phyloP scores from a whole-genome alignment of 176 grass and related monocot genomes.

The Carex kokanica region DNA sequence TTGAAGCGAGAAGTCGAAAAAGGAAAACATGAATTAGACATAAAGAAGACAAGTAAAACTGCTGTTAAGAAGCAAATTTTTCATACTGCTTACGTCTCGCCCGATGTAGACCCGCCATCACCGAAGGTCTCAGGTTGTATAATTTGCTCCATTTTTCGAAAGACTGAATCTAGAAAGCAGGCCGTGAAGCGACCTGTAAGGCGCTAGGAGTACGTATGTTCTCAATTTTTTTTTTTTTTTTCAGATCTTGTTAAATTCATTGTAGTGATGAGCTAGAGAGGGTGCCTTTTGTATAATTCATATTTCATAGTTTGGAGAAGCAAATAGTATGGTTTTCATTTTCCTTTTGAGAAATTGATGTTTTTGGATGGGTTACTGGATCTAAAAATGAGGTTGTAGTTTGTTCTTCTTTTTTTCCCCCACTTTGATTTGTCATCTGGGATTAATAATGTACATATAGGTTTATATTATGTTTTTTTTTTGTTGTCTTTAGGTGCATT shows the following conservation, averaged over 20 bases:
- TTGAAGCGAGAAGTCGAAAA: not conserved
- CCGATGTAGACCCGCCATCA: conserved; percentile 68
- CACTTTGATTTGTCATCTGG: not conserved
- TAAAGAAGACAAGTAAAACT: conserved; percentile 28
- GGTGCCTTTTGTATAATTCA: not conserved
- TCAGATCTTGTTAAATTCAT: conserved; percentile 2
- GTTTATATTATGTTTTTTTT: not conserved
- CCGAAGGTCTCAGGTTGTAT: conserved; percentile 72
- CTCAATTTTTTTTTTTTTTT: not conserved
- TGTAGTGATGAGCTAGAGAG: conserved; percentile 11
- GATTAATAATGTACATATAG: not conserved
- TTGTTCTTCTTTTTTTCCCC: not conserved
- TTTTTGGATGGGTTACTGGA: not conserved
- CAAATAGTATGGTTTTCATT: not conserved
- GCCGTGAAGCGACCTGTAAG: not conserved
- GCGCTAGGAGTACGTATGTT: not conserved
- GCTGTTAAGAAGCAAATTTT: conserved; percentile 43
- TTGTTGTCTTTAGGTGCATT: not conserved
- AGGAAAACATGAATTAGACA: conserved; percentile 16
- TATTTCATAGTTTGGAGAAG: not conserved
- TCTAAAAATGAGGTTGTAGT: not conserved
- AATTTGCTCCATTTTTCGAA: conserved; percentile 57
- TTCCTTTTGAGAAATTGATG: not conserved
- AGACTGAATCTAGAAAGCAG: conserved; percentile 14
- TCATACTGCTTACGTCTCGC: conserved; percentile 47